These are phyloP conservation scores for Arachis stenosperma DNA, from an alignment of 306 rosid species.

Conservation along the genomic window DNA sequence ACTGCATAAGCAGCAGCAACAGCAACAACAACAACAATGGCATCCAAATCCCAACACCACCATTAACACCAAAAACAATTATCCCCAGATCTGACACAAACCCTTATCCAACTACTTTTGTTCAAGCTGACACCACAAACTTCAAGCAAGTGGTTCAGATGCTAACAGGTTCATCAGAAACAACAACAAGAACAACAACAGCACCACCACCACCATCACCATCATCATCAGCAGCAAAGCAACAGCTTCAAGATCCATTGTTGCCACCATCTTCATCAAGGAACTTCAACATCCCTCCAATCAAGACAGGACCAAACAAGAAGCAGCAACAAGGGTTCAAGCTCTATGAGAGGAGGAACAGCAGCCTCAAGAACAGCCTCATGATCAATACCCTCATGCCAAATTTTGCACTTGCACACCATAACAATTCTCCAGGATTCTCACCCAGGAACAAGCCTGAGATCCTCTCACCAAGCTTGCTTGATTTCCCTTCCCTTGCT, in stretches of 20 bases:
- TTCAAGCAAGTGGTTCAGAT: conserved; percentile 98
- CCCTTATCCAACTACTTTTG: conserved; percentile 93
- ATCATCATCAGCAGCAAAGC: neutral
- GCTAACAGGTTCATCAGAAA: conserved; percentile 89
- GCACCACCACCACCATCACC: conserved; percentile 9
- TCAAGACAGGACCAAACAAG: conserved; percentile 52
- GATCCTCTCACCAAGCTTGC: conserved; percentile 86
- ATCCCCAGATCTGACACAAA: conserved; percentile 93
- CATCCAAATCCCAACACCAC: conserved; percentile 57
- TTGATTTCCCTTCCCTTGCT: conserved; percentile 82
- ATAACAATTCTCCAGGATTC: conserved; percentile 46
- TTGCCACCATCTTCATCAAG: conserved; percentile 37
- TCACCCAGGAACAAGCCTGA: conserved; percentile 72
- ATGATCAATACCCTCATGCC: conserved; percentile 82
- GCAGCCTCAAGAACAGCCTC: conserved; percentile 71
- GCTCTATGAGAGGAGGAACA: conserved; percentile 83
- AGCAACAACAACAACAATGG: conserved; percentile 42
- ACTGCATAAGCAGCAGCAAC: conserved; percentile 32
- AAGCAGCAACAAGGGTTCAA: conserved; percentile 79
- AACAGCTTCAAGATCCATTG: conserved; percentile 40
- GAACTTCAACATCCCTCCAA: conserved; percentile 78
- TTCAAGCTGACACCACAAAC: conserved; percentile 86
- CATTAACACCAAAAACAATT: conserved; percentile 64
- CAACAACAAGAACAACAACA: conserved; percentile 34
- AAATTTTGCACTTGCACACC: conserved; percentile 48